A percentile compares a stretch with the other conserved stretches of the same genome.
Evolutionary conservation across 2,329 filamentous ascomycete genomes (phyloP).

Genomic region (Westerdykella sp.): DNA sequence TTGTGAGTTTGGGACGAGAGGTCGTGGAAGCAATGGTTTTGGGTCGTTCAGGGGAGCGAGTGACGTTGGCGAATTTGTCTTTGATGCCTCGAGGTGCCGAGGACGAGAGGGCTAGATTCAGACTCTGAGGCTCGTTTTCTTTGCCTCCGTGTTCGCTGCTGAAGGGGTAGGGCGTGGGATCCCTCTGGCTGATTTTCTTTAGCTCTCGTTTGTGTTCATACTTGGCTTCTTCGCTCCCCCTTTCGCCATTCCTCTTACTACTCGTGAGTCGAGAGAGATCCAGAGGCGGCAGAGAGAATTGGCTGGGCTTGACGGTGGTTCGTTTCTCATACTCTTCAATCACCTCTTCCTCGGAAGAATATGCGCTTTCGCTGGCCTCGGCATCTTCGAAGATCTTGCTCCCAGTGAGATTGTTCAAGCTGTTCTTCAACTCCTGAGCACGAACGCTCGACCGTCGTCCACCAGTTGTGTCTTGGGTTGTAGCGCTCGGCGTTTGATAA

Average conservation of each 20-base stretch:
- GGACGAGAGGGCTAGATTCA: slow-evolving; percentile 4
- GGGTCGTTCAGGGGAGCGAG: slow-evolving; percentile 4
- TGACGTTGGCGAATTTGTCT: neutral
- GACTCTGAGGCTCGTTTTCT: slow-evolving; percentile 22
- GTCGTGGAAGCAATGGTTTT: slow-evolving; percentile 8
- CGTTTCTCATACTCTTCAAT: slow-evolving; percentile 21
- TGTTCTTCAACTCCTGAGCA: slow-evolving; percentile 17
- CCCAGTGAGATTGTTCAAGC: slow-evolving; percentile 19
- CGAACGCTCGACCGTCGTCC: slow-evolving; percentile 13
- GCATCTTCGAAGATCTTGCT: slow-evolving; percentile 25
- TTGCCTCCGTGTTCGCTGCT: slow-evolving; percentile 26
- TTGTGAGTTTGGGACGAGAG: neutral
- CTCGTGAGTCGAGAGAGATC: slow-evolving; percentile 10
- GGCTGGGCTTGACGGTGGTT: slow-evolving; percentile 15
- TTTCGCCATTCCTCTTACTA: slow-evolving; percentile 8
- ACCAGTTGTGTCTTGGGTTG: slow-evolving; percentile 5
- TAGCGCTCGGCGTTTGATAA: slow-evolving; percentile 13
- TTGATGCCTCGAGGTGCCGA: neutral
- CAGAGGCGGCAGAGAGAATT: slow-evolving; percentile 19
- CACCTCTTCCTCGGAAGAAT: slow-evolving; percentile 24
- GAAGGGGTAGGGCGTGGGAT: slow-evolving; percentile 22
- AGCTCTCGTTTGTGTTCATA: slow-evolving; percentile 9
- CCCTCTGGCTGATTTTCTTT: slow-evolving; percentile 22
- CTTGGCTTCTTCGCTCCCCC: slow-evolving; percentile 12
- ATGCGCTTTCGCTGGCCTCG: slow-evolving; percentile 27